Percentiles rank a stretch among this genome's conserved stretches.
Conservation (phyloP, 805 yeast species). For the Teunomyces lycoperdinae region DNA sequence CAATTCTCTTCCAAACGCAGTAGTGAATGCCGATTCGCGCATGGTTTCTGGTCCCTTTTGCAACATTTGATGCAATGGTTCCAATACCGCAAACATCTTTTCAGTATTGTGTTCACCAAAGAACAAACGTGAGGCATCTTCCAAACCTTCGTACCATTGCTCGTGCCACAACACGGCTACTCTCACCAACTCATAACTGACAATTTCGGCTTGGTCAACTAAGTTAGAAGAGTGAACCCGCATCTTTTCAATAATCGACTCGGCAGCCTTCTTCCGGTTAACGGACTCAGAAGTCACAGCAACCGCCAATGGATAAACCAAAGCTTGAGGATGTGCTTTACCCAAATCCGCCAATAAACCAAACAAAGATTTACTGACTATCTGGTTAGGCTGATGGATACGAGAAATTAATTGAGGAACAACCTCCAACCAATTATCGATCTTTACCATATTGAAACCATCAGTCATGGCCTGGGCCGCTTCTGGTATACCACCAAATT, state of each 20-base stretch:
- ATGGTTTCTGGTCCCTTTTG: slow-evolving; percentile 88
- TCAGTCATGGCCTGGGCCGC: slow-evolving; percentile 88
- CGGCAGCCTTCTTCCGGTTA: slow-evolving; percentile 87
- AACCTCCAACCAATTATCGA: slow-evolving; percentile 94
- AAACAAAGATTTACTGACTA: slow-evolving; percentile 75
- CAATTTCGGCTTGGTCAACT: slow-evolving; percentile 90
- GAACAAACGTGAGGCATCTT: slow-evolving; percentile 90
- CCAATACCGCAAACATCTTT: slow-evolving; percentile 87
- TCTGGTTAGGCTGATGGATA: slow-evolving; percentile 90
- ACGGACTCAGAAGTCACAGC: slow-evolving; percentile 92
- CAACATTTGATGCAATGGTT: slow-evolving; percentile 82
- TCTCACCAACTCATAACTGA: slow-evolving; percentile 88
- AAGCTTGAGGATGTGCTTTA: slow-evolving; percentile 94
- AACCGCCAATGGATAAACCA: slow-evolving; percentile 92
- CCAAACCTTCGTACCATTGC: slow-evolving; percentile 96
- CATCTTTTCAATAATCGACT: slow-evolving; percentile 89
- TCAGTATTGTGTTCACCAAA: slow-evolving; percentile 94
- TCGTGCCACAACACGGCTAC: slow-evolving; percentile 98
- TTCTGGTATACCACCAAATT: slow-evolving; percentile 89
- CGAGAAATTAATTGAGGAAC: slow-evolving; percentile 94
- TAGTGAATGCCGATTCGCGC: slow-evolving; percentile 88
- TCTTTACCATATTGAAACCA: slow-evolving; percentile 83
- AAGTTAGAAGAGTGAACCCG: slow-evolving; percentile 77
- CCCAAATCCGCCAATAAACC: slow-evolving; percentile 85
- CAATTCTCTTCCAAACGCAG: slow-evolving; percentile 90